phyloP scores from a whole-genome alignment of 768 basidiomycete species.

The Cyclocybe aegerita region DNA sequence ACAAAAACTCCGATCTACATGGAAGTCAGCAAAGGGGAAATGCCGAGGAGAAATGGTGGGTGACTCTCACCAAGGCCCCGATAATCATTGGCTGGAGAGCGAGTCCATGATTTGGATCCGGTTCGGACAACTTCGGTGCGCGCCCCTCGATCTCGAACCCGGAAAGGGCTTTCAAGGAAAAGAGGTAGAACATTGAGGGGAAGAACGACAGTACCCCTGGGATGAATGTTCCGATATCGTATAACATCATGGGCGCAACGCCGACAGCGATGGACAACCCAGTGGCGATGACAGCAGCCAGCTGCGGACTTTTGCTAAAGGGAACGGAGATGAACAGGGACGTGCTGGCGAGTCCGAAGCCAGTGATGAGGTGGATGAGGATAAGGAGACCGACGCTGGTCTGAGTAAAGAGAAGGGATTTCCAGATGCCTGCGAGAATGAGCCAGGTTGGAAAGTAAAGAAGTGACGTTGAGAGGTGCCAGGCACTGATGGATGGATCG shows the following conservation, averaged over 20 bases:
- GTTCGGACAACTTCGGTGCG: constrained; percentile 48
- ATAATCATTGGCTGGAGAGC: constrained; percentile 58
- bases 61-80: constrained; percentile 55
- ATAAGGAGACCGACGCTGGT: constrained; percentile 63
- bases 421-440: constrained; percentile 65
- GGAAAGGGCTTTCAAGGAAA: constrained; percentile 63
- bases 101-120: constrained; percentile 59
- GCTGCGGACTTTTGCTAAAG: constrained; percentile 71
- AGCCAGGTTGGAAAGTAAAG: constrained; percentile 80
- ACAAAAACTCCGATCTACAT: constrained; percentile 66
- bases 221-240: constrained; percentile 43
- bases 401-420: constrained; percentile 57
- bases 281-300: constrained; percentile 66
- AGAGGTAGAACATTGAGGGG: constrained; percentile 73
- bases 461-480: constrained; percentile 65
- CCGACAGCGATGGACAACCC: constrained; percentile 63
- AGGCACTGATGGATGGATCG: constrained; percentile 42
- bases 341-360: constrained; percentile 67
- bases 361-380: constrained; percentile 62
- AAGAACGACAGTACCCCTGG: constrained; percentile 56
- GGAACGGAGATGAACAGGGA: constrained; percentile 68
- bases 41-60: background rate
- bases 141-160: constrained; percentile 63
- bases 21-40: background rate
- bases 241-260: constrained; percentile 48